A percentile compares a stretch with the other conserved stretches of the same genome.
Conservation (phyloP, 1,139 yeast species). For the Geotrichum klebahnii region DNA sequence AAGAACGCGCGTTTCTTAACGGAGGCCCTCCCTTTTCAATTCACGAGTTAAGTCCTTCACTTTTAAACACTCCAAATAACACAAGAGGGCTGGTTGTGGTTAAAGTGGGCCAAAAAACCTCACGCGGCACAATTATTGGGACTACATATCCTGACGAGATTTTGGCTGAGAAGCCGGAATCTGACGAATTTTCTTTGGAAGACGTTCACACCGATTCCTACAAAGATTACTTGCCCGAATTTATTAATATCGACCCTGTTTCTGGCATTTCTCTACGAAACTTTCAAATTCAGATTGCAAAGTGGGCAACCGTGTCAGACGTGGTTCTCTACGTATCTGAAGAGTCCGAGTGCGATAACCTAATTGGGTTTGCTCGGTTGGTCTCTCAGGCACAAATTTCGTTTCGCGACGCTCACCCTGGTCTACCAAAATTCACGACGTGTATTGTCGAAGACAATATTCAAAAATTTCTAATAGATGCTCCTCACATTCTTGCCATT, state of each 20-base stretch:
- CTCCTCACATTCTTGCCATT: conserved; percentile 34
- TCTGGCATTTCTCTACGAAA: conserved; percentile 67
- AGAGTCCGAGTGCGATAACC: conserved; percentile 19
- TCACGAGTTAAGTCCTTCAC: conserved; percentile 6
- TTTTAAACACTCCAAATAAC: conserved; percentile 24
- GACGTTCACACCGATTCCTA: conserved; percentile 25
- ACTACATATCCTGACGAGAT: conserved; percentile 60
- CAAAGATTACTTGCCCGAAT: conserved; percentile 23
- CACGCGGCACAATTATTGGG: conserved; percentile 53
- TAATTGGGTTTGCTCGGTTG: conserved; percentile 26
- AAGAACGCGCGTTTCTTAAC: conserved; percentile 22
- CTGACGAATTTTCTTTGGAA: conserved; percentile 17
- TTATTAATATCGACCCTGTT: conserved; percentile 47
- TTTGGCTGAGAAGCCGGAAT: conserved; percentile 33
- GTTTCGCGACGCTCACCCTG: conserved; percentile 23
- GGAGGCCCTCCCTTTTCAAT: conserved; percentile 9
- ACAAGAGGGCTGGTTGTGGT: conserved; percentile 36
- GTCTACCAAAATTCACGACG: conserved; percentile 25
- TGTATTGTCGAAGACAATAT: conserved; percentile 31
- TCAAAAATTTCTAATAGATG: conserved; percentile 26
- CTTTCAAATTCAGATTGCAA: conserved; percentile 71
- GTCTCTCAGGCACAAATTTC: conserved; percentile 31
- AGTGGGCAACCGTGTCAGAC: conserved; percentile 63
- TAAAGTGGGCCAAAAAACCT: conserved; percentile 40
- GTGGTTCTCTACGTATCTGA: conserved; percentile 51